Percentiles rank a stretch among this genome's conserved stretches.
Evolutionary conservation across 305 asterid genomes (phyloP).

Genomic region (Fraxinus dipetala): DNA sequence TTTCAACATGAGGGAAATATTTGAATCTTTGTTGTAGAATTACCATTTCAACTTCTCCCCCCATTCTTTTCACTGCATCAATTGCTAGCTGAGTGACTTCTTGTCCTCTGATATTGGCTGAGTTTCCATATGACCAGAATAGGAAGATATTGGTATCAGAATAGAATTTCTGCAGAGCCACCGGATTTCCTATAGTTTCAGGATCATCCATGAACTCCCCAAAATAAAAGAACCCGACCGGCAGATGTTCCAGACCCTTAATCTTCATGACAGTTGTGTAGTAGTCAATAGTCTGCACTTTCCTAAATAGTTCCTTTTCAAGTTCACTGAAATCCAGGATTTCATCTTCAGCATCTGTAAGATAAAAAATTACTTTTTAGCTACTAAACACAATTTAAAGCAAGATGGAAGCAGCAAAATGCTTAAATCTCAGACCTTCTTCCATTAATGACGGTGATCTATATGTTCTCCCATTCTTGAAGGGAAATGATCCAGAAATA

Average conservation of each 20-base stretch:
- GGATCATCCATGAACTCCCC: slow-evolving; percentile 75
- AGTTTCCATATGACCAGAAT: slow-evolving; percentile 85
- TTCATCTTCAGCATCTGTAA: slow-evolving; percentile 38
- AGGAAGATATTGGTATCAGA: slow-evolving; percentile 56
- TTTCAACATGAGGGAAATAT: slow-evolving; percentile 70
- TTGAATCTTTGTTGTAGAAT: slow-evolving; percentile 62
- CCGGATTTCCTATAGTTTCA: slow-evolving; percentile 68
- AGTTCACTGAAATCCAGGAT: slow-evolving; percentile 54
- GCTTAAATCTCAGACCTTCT: slow-evolving; percentile 28
- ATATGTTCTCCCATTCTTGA: slow-evolving; percentile 49
- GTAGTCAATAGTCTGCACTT: slow-evolving; percentile 69
- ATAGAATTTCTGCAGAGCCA: slow-evolving; percentile 74
- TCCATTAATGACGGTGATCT: slow-evolving; percentile 41
- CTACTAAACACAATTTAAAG: neutral
- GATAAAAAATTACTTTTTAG: slow-evolving; percentile 22
- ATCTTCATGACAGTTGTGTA: slow-evolving; percentile 77
- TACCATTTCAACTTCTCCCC: slow-evolving; percentile 47
- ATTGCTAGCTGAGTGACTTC: slow-evolving; percentile 52
- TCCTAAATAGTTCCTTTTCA: slow-evolving; percentile 59
- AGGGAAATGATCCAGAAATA: slow-evolving; percentile 70
- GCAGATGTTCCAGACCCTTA: slow-evolving; percentile 66
- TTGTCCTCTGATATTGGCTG: slow-evolving; percentile 42
- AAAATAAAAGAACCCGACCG: slow-evolving; percentile 74
- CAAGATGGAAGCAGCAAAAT: slow-evolving; percentile 1
- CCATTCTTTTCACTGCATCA: slow-evolving; percentile 65